Conservation (phyloP, 768 basidiomycete species). For the Lentinula lateritia region DNA sequence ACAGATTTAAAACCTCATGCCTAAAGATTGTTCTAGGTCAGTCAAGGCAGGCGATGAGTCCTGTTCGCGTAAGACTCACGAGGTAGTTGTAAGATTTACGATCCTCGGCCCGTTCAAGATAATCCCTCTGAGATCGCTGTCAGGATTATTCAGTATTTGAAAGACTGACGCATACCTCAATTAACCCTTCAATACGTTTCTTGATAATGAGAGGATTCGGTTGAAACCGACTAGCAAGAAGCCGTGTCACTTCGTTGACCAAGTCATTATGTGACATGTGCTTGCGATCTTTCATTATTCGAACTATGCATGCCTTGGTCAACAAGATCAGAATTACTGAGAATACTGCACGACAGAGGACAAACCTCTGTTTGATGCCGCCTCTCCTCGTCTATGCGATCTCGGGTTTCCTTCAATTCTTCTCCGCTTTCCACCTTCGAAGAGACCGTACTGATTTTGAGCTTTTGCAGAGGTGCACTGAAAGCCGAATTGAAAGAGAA, state of each 20-base stretch:
- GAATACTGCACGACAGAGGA: neutral
- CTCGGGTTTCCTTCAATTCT: constrained; percentile 87
- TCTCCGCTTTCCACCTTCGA: constrained; percentile 82
- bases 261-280: constrained; percentile 84
- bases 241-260: constrained; percentile 85
- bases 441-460: constrained; percentile 90
- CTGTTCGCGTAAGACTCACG: constrained; percentile 20
- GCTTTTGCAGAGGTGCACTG: constrained; percentile 73
- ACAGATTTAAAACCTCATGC: neutral
- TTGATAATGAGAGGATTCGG: constrained; percentile 88
- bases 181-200: constrained; percentile 87
- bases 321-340: neutral
- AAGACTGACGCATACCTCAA: constrained; percentile 59
- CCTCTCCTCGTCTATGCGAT: constrained; percentile 88
- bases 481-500: constrained; percentile 91
- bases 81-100: constrained; percentile 86
- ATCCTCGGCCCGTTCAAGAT: constrained; percentile 85
- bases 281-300: constrained; percentile 96
- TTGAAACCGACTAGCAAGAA: constrained; percentile 77
- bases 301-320: constrained; percentile 89
- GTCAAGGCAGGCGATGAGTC: neutral
- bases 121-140: constrained; percentile 64
- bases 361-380: constrained; percentile 84
- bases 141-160: neutral
- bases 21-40: neutral